phyloP scores from a whole-genome alignment of 2,329 filamentous ascomycete species.

The Pestalotiopsis fici region DNA sequence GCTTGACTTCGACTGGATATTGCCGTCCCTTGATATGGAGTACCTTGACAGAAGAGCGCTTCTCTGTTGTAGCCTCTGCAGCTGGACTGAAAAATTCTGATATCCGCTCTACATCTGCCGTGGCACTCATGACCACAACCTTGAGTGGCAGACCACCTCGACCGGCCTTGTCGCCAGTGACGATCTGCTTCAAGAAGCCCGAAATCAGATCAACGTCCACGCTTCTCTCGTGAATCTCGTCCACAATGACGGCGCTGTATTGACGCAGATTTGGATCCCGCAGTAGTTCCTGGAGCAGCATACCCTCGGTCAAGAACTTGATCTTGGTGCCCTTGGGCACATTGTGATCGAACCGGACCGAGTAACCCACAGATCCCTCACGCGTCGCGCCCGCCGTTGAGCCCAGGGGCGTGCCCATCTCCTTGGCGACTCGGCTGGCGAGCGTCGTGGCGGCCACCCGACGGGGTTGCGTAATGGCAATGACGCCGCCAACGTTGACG shows the following conservation, averaged over 20 bases:
- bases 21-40: slow-evolving; percentile 82
- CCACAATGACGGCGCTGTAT: slow-evolving; percentile 89
- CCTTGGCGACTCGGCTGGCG: slow-evolving; percentile 82
- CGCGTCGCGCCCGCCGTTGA: slow-evolving; percentile 25
- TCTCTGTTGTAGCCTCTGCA: neutral
- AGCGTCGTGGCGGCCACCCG: slow-evolving; percentile 92
- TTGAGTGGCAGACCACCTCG: slow-evolving; percentile 78
- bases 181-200: slow-evolving; percentile 82
- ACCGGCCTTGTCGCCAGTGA: slow-evolving; percentile 61
- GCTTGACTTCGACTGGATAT: slow-evolving; percentile 77
- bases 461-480: slow-evolving; percentile 92
- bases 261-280: slow-evolving; percentile 78
- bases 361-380: slow-evolving; percentile 76
- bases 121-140: slow-evolving; percentile 95
- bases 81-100: slow-evolving; percentile 66
- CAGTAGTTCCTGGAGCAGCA: slow-evolving; percentile 91
- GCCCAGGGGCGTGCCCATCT: slow-evolving; percentile 59
- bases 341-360: slow-evolving; percentile 89
- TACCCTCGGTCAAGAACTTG: slow-evolving; percentile 95
- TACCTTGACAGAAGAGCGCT: slow-evolving; percentile 31
- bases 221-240: slow-evolving; percentile 96
- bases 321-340: slow-evolving; percentile 80
- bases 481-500: slow-evolving; percentile 69
- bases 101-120: slow-evolving; percentile 82
- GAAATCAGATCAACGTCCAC: slow-evolving; percentile 90